These are phyloP conservation scores for Ophiostoma sp. DNA, from an alignment of 2,329 filamentous ascomycete species.

Conservation along the genomic window DNA sequence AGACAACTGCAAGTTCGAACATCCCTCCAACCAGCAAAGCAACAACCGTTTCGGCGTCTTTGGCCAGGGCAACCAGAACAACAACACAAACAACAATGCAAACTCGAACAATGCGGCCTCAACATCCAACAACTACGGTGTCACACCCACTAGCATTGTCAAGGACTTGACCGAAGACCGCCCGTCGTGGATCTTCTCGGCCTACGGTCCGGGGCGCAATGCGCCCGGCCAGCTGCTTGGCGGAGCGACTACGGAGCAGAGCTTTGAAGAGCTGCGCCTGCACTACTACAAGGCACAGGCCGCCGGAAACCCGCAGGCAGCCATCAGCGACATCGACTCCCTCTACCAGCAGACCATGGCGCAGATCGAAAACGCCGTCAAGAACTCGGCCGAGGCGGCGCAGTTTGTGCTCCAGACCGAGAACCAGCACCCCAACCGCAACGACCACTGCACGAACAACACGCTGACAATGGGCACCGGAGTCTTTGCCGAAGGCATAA, in stretches of 20 bases:
- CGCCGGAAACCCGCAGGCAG: constrained; percentile 53
- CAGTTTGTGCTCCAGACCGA: constrained; percentile 61
- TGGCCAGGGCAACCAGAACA: constrained; percentile 24
- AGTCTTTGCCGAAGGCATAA: constrained; percentile 41
- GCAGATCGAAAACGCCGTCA: constrained; percentile 66
- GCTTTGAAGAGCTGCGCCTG: constrained; percentile 78
- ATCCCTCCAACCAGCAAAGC: constrained; percentile 41
- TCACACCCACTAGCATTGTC: constrained; percentile 57
- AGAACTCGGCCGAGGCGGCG: constrained; percentile 65
- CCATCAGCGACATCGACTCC: constrained; percentile 53
- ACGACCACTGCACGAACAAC: constrained; percentile 54
- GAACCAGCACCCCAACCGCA: constrained; percentile 69
- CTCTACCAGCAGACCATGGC: constrained; percentile 61
- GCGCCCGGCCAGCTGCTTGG: constrained; percentile 80
- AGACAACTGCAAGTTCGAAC: constrained; percentile 53
- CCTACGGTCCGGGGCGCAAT: constrained; percentile 73
- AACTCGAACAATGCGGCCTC: background rate
- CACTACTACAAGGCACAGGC: constrained; percentile 61
- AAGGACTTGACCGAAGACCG: constrained; percentile 64
- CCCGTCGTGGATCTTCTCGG: constrained; percentile 80
- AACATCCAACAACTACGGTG: constrained; percentile 39
- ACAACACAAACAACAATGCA: background rate
- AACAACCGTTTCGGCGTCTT: constrained; percentile 53
- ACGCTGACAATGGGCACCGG: constrained; percentile 41
- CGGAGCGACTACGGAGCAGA: constrained; percentile 72